A percentile compares a stretch with the other conserved stretches of the same genome.
Evolutionary conservation across 805 yeast genomes (phyloP).

Genomic region (Saccharomycopsis microspora): DNA sequence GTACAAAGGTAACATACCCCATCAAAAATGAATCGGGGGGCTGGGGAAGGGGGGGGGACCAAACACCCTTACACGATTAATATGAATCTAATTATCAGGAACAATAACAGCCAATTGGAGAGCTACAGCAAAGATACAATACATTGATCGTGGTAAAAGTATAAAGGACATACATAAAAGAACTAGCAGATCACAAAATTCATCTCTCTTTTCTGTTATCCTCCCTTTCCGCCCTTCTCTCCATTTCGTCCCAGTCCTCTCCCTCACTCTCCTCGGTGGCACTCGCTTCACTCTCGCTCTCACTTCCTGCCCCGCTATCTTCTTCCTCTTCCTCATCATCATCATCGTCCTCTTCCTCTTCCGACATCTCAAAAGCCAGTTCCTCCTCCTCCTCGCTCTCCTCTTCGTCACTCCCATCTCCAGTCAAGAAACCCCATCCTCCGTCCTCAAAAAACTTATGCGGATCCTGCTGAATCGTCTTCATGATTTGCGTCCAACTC

Average conservation of each 20-base stretch:
- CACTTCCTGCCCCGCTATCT: slow-evolving; percentile 29
- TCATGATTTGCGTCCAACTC: slow-evolving; percentile 94
- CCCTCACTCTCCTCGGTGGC: slow-evolving; percentile 23
- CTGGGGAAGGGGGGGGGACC: no score
- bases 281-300: slow-evolving; percentile 24
- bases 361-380: slow-evolving; percentile 47
- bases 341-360: slow-evolving; percentile 52
- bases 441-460: slow-evolving; percentile 90
- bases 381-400: slow-evolving; percentile 66
- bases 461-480: slow-evolving; percentile 84
- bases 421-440: slow-evolving; percentile 92
- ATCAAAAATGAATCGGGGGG: no score
- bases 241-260: slow-evolving; percentile 50
- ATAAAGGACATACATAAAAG: no score
- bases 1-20: no score
- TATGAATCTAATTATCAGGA: no score
- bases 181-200: no score
- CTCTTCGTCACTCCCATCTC: slow-evolving; percentile 70
- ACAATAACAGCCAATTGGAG: no score
- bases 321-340: slow-evolving; percentile 50
- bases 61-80: no score
- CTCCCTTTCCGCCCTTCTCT: slow-evolving; percentile 41
- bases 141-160: no score
- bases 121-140: no score
- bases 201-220: slow-evolving; percentile 21